phyloP scores from a whole-genome alignment of 2,329 filamentous ascomycete genomes.

The Periglandula ipomoeae region DNA sequence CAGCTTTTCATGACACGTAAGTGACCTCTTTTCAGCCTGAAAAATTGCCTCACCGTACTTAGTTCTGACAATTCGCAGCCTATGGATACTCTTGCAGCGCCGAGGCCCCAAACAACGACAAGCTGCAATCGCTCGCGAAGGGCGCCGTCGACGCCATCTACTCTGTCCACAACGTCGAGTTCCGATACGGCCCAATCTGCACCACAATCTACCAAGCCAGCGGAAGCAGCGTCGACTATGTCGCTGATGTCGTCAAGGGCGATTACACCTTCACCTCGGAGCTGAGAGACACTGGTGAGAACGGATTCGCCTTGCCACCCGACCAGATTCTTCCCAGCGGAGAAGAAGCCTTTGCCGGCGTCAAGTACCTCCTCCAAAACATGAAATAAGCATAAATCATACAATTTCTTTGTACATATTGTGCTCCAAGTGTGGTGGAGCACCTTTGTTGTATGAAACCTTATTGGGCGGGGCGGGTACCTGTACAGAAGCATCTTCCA shows the following conservation, averaged over 20 bases:
- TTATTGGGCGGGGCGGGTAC: no score
- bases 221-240: slow-evolving; percentile 37
- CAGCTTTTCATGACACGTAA: slow-evolving; percentile 52
- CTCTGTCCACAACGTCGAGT: slow-evolving; percentile 29
- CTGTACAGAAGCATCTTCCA: no score
- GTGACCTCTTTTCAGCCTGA: slow-evolving; percentile 27
- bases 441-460: no score
- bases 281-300: slow-evolving; percentile 25
- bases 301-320: slow-evolving; percentile 34
- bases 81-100: slow-evolving; percentile 51
- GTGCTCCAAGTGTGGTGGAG: no score
- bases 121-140: slow-evolving; percentile 39
- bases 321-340: slow-evolving; percentile 33
- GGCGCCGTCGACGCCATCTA: slow-evolving; percentile 42
- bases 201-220: slow-evolving; percentile 50
- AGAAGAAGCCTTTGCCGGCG: slow-evolving; percentile 34
- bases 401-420: no score
- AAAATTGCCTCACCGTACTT: background rate
- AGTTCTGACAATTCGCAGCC: slow-evolving; percentile 35
- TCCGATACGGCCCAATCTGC: slow-evolving; percentile 44
- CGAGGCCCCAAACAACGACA: slow-evolving; percentile 33
- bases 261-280: slow-evolving; percentile 33
- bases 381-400: slow-evolving; percentile 31
- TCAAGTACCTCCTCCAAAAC: slow-evolving; percentile 49
- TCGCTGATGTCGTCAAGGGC: slow-evolving; percentile 30